Percentiles rank a stretch among this genome's conserved stretches.
phyloP scores from a whole-genome alignment of 2,329 filamentous ascomycete species.

The Scorias spongiosa region DNA sequence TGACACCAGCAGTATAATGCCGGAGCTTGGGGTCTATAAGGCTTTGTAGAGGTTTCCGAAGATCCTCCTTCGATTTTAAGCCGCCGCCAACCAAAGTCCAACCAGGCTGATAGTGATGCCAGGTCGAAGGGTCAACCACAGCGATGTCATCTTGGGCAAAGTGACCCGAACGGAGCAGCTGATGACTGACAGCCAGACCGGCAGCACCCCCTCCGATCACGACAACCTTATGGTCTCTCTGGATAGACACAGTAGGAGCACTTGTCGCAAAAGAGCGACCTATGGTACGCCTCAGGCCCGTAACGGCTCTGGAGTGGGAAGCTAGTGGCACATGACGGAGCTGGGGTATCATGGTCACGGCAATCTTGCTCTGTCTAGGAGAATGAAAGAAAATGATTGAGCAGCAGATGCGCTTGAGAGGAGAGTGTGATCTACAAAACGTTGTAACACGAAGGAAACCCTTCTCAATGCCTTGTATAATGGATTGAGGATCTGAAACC shows the following conservation, averaged over 20 bases:
- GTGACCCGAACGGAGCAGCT: conserved; percentile 45
- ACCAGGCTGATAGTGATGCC: conserved; percentile 54
- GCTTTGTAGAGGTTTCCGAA: conserved; percentile 35
- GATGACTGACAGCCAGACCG: conserved; percentile 50
- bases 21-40: conserved; percentile 46
- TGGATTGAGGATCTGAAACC: too few relatives aligned
- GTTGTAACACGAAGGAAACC: too few relatives aligned
- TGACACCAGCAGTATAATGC: conserved; percentile 41
- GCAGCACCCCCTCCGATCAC: conserved; percentile 53
- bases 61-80: conserved; percentile 45
- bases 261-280: conserved; percentile 1
- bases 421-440: too few relatives aligned
- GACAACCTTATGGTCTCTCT: conserved; percentile 44
- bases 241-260: conserved; percentile 11
- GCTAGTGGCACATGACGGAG: too few relatives aligned
- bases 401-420: too few relatives aligned
- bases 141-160: conserved; percentile 48
- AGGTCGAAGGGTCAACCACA: conserved; percentile 45
- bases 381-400: too few relatives aligned
- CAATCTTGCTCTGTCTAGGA: too few relatives aligned
- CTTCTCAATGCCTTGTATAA: too few relatives aligned
- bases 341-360: too few relatives aligned
- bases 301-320: too few relatives aligned
- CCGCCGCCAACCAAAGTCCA: conserved; percentile 56
- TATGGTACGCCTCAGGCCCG: too few relatives aligned